These are phyloP conservation scores for Colletotrichum caudatum DNA, from an alignment of 2,329 filamentous ascomycete genomes.

Conservation along the genomic window DNA sequence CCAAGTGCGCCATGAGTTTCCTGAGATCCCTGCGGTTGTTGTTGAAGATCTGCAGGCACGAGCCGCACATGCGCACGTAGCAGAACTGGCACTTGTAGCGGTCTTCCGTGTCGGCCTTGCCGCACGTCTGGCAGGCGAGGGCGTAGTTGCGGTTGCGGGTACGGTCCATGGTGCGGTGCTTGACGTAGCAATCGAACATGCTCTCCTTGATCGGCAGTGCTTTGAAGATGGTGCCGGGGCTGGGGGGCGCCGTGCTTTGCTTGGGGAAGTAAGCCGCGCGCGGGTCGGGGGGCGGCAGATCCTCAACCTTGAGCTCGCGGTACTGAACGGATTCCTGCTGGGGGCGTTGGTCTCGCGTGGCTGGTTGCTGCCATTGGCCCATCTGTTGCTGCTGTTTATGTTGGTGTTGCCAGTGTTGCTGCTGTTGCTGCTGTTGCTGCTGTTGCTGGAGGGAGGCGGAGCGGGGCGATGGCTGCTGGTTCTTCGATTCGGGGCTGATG, in stretches of 20 bases:
- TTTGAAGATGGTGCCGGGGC: constrained; percentile 54
- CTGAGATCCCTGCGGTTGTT: constrained; percentile 57
- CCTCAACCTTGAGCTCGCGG: constrained; percentile 53
- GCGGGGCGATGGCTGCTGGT: constrained; percentile 50
- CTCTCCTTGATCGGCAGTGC: constrained; percentile 59
- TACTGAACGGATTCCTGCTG: constrained; percentile 49
- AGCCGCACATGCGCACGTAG: constrained; percentile 63
- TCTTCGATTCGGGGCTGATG: constrained; percentile 42
- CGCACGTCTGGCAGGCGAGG: constrained; percentile 66
- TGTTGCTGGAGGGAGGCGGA: constrained; percentile 47
- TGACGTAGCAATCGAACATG: constrained; percentile 61
- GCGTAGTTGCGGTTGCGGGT: constrained; percentile 63
- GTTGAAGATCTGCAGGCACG: constrained; percentile 59
- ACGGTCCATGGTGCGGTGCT: constrained; percentile 62
- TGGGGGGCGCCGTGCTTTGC: constrained; percentile 46
- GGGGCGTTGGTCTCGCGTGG: constrained; percentile 29
- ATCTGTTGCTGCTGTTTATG: background rate
- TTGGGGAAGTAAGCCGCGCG: constrained; percentile 54
- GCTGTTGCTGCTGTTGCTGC: constrained; percentile 16
- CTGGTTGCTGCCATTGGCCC: constrained; percentile 20
- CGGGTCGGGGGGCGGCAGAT: constrained; percentile 51
- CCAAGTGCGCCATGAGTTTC: constrained; percentile 54
- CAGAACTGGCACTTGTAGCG: constrained; percentile 64
- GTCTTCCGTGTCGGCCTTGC: constrained; percentile 57
- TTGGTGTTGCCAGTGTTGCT: background rate